Evolutionary conservation across 495 filamentous ascomycete species (phyloP), one percentile per base, ranked within the genome.

Genomic region (Penicillium taxi): DNA sequence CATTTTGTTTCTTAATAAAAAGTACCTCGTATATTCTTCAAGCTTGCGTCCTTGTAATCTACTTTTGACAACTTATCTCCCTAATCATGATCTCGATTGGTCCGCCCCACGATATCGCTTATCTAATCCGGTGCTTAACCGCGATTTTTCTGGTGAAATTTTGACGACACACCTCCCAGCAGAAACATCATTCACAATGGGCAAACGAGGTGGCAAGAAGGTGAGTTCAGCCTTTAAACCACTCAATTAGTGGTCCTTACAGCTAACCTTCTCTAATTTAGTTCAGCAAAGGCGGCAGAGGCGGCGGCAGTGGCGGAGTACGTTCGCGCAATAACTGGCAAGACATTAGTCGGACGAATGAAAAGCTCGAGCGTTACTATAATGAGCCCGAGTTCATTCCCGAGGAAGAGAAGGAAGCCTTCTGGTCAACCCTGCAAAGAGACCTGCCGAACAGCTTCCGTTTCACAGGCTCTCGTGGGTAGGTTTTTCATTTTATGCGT

Each of bases 391-490:
- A 81, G 1, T 69, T 88, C 20, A 58, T 96, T 3, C 66, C 75
- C 8, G 82, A 86, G 22, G 73, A 77, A 12, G 89, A 96, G 61
- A 70, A 67, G 38, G 66, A 75, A 15, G 69, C 74, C 3, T 96
- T 96, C 63, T 98, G 91, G 91, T 64, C 67, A 5, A 69, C 83
- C 4, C 61, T 96, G 47, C 73, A 76, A 39, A 69, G 79, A 45
- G 89, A 95, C 49, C 70, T 98, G 2, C 91, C 91, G 29, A 96
- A 91, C 64, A 93, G 85, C 59, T 98, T 96, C 70, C 75, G 93
- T 23, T 98, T 98, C 61, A 86, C 87, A 32, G 90, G 91, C 5
- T 94, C 86, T 2, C 87, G 85, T 70, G 82, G 81, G 81, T 80
- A 75, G 25, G 64, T 63, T 15, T 37, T 42, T 6, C 6, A 22